Evolutionary conservation across 495 filamentous ascomycete species (phyloP), one percentile per base, ranked within the genome.

Genomic region (Daldinia vernicosa): DNA sequence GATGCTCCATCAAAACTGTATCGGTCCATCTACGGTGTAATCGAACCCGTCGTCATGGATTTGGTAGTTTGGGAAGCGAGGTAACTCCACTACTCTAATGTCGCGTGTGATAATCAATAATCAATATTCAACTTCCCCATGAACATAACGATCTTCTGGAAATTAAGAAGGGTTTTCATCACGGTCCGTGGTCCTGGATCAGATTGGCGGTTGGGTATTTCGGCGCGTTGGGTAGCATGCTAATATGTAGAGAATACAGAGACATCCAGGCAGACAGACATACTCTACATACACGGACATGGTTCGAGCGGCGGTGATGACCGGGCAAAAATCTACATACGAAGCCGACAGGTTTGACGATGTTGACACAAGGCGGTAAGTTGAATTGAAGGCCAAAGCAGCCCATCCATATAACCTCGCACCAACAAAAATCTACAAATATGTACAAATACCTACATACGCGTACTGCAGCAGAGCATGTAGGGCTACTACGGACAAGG

Each of bases 1-100:
- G 37, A 39, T 35, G 11, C 32, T 27, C 26, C 35, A 19, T 37
- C 12, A 52, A 26, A 52, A 43, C 33, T 45, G 26, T 67, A 68
- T 69, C 66, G 66, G 66, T 43, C 59, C 59, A 62, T 57, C 52
- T 54, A 59, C 58, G 53, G 59, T 15, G 66, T 59, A 32, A 57
- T 52, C 52, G 59, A 69, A 24, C 66, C 58, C 59, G 52, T 33
- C 15, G 52, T 51, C 30, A 11, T 63, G 66, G 66, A n/a, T 52
- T 68, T 57, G 65, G 55, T 43, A 40, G 33, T 24, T 59, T 27
- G 22, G 32, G 27, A 66, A 14, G 22, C 17, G 35, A 30, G 35
- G 32, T 40, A 33, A 60, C 47, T 60, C 55, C 56, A 43, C 28
- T 12, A 15, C 53, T 32, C 9, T 56, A 28, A 57, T 47, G 35